Base-by-base conservation (phyloP, 2,329 filamentous ascomycete species). In the Xylariaceae sp. region DNA sequence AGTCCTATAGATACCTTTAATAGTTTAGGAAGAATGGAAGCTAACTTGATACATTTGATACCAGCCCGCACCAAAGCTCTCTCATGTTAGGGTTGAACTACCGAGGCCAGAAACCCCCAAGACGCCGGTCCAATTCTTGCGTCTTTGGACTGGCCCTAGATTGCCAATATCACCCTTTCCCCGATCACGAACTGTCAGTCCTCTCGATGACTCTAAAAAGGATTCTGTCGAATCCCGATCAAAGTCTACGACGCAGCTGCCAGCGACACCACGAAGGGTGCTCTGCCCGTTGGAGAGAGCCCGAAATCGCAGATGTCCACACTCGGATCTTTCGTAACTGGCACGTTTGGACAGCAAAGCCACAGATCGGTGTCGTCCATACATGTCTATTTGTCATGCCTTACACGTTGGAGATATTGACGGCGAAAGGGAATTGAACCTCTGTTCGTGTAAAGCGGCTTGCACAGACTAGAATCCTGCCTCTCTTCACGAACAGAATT, bases 121-220 rank as follows among this genome's bases (percentile, higher is more conserved):
- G 26, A 58, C 55, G 9, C 51, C 55, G n/a, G 39, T 55, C 14
- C 59, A 56, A 12, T 16, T 52, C 29, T 40, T 58, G n/a, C 59
- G 51, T n/a, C 21, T 31, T 33, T 37, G 41, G 12, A 37, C 44
- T 6, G 43, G 4, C n/a, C 37, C 47, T 39, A 53, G 28, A 26
- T n/a, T n/a, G n/a, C n/a, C n/a, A n/a, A 56, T 34, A 17, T 56
- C 59, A 11, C 51, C 56, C 0, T 47, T 55, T 31, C 56, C 47
- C 23, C 37, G 48, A 37, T 33, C 46, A 8, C 44, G 48, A 44
- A 59, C 56, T 9, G 28, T 17, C 4, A 59, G 43, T 17, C 40
- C 52, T 17, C 34, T 53, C 24, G 55, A 55, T 6, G 19, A 14
- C 44, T 43, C 59, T 28, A 53, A 17, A 14, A 16, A 39, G 28